Evolutionary conservation across 2,329 filamentous ascomycete genomes (phyloP).

Genomic region (Aspergillus sp.): DNA sequence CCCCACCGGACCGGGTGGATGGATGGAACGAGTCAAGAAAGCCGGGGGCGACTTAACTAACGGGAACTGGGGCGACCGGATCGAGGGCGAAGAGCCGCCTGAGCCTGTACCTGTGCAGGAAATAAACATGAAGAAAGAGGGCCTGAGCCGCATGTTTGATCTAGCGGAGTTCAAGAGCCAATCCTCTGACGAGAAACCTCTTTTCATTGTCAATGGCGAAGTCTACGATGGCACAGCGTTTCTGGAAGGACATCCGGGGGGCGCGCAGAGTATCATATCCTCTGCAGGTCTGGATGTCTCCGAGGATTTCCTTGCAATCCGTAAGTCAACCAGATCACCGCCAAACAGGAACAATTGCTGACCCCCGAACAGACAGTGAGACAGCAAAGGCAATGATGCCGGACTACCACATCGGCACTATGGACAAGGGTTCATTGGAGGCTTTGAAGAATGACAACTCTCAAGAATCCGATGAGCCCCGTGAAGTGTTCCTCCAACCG

Average conservation of each 20-base stretch:
- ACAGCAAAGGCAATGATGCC: constrained; percentile 90
- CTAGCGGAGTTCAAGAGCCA: constrained; percentile 71
- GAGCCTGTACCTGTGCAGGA: constrained; percentile 57
- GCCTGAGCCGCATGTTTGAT: constrained; percentile 60
- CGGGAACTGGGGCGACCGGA: constrained; percentile 77
- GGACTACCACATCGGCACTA: constrained; percentile 76
- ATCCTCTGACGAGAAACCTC: constrained; percentile 63
- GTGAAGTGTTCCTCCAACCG: constrained; percentile 66
- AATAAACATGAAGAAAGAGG: constrained; percentile 73
- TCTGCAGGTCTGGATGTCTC: constrained; percentile 79
- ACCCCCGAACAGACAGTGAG: constrained; percentile 68
- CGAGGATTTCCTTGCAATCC: constrained; percentile 89
- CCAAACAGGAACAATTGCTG: constrained; percentile 21
- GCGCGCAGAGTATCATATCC: constrained; percentile 77
- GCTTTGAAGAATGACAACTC: constrained; percentile 50
- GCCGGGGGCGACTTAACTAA: constrained; percentile 75
- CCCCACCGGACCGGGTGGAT: constrained; percentile 74
- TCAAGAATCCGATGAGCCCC: constrained; percentile 43
- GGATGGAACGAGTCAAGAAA: constrained; percentile 92
- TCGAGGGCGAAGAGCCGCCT: constrained; percentile 48
- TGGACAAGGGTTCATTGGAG: constrained; percentile 60
- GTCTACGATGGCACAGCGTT: constrained; percentile 85
- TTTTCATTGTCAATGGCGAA: constrained; percentile 86
- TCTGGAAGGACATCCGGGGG: constrained; percentile 78
- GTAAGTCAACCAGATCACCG: constrained; percentile 53